Evolutionary conservation across 352 stramenopile species (phyloP).

Genomic region (Phytopythium aichiense): DNA sequence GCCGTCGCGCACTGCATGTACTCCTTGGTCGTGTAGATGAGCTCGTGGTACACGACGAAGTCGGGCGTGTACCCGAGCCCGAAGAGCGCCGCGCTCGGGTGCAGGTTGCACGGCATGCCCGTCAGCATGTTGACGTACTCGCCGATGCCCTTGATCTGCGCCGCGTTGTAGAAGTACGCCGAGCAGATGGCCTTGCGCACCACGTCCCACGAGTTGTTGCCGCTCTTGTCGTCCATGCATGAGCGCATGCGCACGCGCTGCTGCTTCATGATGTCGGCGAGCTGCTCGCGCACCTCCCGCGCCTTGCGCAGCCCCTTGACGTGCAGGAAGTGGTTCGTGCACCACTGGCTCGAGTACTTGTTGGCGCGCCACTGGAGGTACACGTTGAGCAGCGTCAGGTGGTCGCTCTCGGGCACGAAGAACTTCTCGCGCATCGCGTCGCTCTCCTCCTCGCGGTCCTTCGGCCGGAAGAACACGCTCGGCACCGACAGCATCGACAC

Average conservation of each 20-base stretch:
- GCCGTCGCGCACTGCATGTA: constrained; percentile 98
- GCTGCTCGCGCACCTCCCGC: constrained; percentile 92
- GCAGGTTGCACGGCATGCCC: constrained; percentile 96
- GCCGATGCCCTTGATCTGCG: constrained; percentile 98
- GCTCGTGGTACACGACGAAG: constrained; percentile 99
- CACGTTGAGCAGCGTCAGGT: constrained; percentile 97
- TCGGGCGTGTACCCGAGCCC: constrained; percentile 98
- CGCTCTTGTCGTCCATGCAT: constrained; percentile 45
- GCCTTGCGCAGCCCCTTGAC: constrained; percentile 92
- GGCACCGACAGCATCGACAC: constrained; percentile 98
- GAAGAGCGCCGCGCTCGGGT: constrained; percentile 97
- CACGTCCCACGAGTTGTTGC: constrained; percentile 89
- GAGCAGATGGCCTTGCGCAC: constrained; percentile 99
- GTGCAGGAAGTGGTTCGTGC: constrained; percentile 96
- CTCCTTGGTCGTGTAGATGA: constrained; percentile 98
- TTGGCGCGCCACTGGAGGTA: constrained; percentile 95
- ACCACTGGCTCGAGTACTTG: constrained; percentile 95
- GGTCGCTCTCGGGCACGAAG: constrained; percentile 97
- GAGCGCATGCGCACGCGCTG: constrained; percentile 90
- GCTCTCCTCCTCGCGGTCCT: constrained; percentile 97
- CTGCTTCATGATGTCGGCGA: constrained; percentile 98
- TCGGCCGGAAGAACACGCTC: constrained; percentile 96
- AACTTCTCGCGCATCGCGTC: constrained; percentile 98
- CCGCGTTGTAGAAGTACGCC: constrained; percentile 99
- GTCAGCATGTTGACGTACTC: constrained; percentile 99